Conservation (phyloP, 1,139 yeast species). For the Protomyces lactucae-debilis region DNA sequence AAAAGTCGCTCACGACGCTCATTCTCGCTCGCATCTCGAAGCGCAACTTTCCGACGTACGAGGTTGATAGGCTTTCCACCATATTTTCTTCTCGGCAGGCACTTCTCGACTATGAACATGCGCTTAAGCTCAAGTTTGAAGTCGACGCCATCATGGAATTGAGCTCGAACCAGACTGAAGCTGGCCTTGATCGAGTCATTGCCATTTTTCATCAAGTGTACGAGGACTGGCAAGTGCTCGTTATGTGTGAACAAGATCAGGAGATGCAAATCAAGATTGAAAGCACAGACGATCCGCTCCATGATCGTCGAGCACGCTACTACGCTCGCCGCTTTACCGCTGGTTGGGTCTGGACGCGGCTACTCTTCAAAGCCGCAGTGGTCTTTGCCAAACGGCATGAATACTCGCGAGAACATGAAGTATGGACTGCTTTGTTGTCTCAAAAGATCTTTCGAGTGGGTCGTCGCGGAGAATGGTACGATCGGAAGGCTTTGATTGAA, state of each 20-base stretch:
- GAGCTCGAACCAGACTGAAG: conserved; percentile 15
- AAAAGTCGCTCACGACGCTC: conserved; percentile 30
- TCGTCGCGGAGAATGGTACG: conserved; percentile 34
- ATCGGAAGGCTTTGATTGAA: conserved; percentile 32
- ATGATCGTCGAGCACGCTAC: not conserved
- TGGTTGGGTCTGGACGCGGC: conserved; percentile 32
- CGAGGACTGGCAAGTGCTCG: conserved; percentile 28
- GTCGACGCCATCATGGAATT: conserved; percentile 23
- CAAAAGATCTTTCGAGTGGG: conserved; percentile 31
- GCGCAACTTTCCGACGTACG: conserved; percentile 31
- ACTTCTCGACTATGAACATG: conserved; percentile 29
- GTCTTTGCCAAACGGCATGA: conserved; percentile 29
- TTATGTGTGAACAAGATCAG: conserved; percentile 5
- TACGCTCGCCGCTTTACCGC: conserved; percentile 32
- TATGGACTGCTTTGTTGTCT: conserved; percentile 28
- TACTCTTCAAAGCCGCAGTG: conserved; percentile 31
- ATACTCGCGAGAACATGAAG: conserved; percentile 29
- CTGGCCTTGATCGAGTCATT: conserved; percentile 16
- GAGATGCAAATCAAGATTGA: not conserved
- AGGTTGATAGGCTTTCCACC: conserved; percentile 29
- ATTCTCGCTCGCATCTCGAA: conserved; percentile 31
- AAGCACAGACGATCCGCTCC: not conserved
- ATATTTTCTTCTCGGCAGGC: conserved; percentile 29
- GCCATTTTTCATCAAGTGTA: conserved; percentile 27
- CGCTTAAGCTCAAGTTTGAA: conserved; percentile 20